Base-by-base conservation (phyloP, 169 alveolate genomes). In the Cryptosporidium andersoni region DNA sequence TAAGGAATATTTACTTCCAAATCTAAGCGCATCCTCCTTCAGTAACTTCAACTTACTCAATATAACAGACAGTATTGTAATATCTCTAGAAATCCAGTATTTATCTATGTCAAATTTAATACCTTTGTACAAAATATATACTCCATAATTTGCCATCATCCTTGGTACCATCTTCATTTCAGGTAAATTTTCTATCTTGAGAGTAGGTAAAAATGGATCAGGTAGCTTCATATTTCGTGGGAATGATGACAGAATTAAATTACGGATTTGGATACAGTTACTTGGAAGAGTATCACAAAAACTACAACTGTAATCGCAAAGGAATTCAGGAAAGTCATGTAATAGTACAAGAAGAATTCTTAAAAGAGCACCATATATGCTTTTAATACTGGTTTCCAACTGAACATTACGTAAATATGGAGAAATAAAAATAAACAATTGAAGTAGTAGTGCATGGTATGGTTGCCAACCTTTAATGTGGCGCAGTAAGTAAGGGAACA, bases 311-410 rank as follows among this genome's bases (percentile, higher is more conserved):
- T 94, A 97, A 53, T 94, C 95, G 58, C 98, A 93, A 12, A 96
- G 89, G 89, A 97, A 97, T 74, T 98, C 99, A 11, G 99, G 98
- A 88, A 92, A 96, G 82, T 97, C 98, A 91, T 96, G 96, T 68
- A 94, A 90, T 80, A 95, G 82, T 55, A 94, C 93, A 81, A 96
- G 90, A 43, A 96, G 91, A 55, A 96, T 89, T 80, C 97, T 92
- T 9, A 95, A 90, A 42, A 95, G 85, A 34, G 92, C 94, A 63
- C 89, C 94, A 80, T 90, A 82, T 49, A 52, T 89, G 65, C 81
- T 16, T 62, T 64, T 66, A 82, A 53, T 67, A 49, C 42, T 51
- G 45, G 64, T 68, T 16, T 92, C 60, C 68, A 81, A 48, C 60
- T 88, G 82, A 25, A 91, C 85, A 62, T 89, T 80, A 49, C 89